Base-by-base conservation (phyloP, 1,139 yeast genomes). In the Candida sanyaensis region DNA sequence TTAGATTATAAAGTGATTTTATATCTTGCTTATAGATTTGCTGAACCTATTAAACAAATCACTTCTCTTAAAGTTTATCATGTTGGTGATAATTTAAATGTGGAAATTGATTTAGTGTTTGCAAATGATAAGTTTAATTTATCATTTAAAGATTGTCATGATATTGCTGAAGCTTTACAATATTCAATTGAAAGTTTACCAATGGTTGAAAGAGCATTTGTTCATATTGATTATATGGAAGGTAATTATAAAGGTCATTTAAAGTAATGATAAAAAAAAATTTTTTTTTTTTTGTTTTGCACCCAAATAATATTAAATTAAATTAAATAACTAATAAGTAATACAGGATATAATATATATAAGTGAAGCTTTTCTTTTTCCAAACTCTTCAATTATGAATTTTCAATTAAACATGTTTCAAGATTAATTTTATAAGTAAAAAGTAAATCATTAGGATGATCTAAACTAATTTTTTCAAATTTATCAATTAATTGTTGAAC, bases 141-240 rank as follows among this genome's bases (percentile, higher is more conserved):
- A 56, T 66, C 75, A 6, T 71, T 87, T 55, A 78, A 84, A 50
- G 95, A 88, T 59, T 75, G 85, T 48, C 96, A 88, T 62, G 96
- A 88, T 62, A 75, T 87, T 38, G 96, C 91, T 5, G 96, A 88
- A 63, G 86, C 92, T 0, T 68, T 88, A 42, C 95, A 88, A 64
- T 88, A 87, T 60, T 88, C 95, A 1, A 74, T 88, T 37, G 95
- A 88, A 57, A 82, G 91, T 0, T 69, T 88, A 47, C 91, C 93
- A 0, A 80, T 75, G 65, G 91, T 88, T 2, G 93, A 87, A 61
- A 72, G 96, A 46, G 91, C 93, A 2, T 88, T 84, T 71, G 95
- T 87, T 10, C 96, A 88, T 61, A 76, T 88, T 37, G 96, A 88
- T 58, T 87, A 87, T 56, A 76, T 76, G 75, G 80, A 73, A 48